A percentile compares a stretch with the other conserved stretches of the same genome.
Conservation (phyloP, 116 monocot species). For the Phalaenopsis hybrid region DNA sequence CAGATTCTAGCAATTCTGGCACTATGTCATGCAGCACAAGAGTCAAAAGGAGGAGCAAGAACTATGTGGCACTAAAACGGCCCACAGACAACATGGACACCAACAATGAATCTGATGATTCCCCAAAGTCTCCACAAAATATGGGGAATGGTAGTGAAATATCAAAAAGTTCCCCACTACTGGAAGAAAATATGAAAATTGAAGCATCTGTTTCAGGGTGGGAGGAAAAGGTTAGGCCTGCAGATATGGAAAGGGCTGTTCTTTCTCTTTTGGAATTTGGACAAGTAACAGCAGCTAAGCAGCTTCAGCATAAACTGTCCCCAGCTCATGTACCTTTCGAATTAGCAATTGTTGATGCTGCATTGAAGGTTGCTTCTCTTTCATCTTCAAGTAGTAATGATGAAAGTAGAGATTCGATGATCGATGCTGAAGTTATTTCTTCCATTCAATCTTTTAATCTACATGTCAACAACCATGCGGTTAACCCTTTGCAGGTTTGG, state of each 20-base stretch:
- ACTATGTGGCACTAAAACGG: slow-evolving; percentile 29
- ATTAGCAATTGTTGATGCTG: slow-evolving; percentile 71
- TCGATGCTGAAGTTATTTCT: slow-evolving; percentile 47
- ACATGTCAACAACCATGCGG: slow-evolving; percentile 14
- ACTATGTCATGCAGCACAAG: slow-evolving; percentile 34
- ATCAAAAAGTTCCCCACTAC: slow-evolving; percentile 23
- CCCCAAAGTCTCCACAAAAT: slow-evolving; percentile 21
- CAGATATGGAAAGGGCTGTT: slow-evolving; percentile 86
- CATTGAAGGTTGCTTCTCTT: slow-evolving; percentile 64
- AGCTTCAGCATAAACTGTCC: slow-evolving; percentile 94
- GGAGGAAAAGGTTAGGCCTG: slow-evolving; percentile 85
- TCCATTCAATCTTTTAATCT: slow-evolving; percentile 37
- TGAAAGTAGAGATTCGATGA: slow-evolving; percentile 34
- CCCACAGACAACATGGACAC: slow-evolving; percentile 38
- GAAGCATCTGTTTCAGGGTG: slow-evolving; percentile 72
- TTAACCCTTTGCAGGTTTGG: slow-evolving; percentile 71
- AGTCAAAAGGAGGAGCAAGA: slow-evolving; percentile 61
- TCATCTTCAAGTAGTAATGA: slow-evolving; percentile 43
- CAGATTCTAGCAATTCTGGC: slow-evolving; percentile 27
- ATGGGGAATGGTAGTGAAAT: slow-evolving; percentile 22
- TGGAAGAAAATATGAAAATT: slow-evolving; percentile 55
- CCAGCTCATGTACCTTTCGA: slow-evolving; percentile 66
- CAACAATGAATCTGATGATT: slow-evolving; percentile 53
- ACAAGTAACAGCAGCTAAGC: slow-evolving; percentile 90
- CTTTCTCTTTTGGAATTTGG: slow-evolving; percentile 95